Base-by-base conservation (phyloP, 2,329 filamentous ascomycete genomes). In the Chalaropsis thielavioides region DNA sequence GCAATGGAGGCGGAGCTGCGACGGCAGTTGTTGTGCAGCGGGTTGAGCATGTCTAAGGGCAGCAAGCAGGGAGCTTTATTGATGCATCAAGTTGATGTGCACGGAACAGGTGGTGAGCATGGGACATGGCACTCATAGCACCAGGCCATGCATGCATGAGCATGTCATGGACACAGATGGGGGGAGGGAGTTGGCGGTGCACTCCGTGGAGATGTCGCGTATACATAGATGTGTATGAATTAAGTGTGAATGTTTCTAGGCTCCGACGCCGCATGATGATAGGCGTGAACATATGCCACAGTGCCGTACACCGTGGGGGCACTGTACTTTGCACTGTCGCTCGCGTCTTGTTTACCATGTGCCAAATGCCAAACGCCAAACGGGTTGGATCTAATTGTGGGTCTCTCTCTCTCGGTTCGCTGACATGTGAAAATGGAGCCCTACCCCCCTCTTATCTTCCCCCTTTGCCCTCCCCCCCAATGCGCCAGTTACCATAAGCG, bases 1-100 rank as follows among this genome's bases (percentile, higher is more conserved):
- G 94, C 78, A 99, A 99, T 72, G 94, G 94, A 58, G 94, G 94
- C 51, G 94, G 94, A 67, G 92, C 91, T 15, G 90, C 92, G 0
- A 92, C 89, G 10, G 94, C 92, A 0, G 81, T 97, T 72, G 90
- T 97, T 61, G 90, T 99, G 64, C 92, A 97, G 76, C 85, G 85
- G 70, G 81, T 92, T 69, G 86, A 88, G 69, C 77, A 77, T 61
- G 80, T 81, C 64, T 83, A 72, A 72, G 51, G n/a, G 40, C 7
- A 19, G 43, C 24, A 35, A 49, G 35, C 17, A 19, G 15, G 59
- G 15, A 61, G 38, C 15, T 1, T 19, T 19, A 41, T 22, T 17
- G 24, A 44, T 24, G 24, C 17, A 61, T n/a, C 19, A 44, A 24
- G 59, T 17, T 24, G 46, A 24, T 15, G 10, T 51, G 11, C 24